These are phyloP conservation scores for Elsinoe ampelina DNA, from an alignment of 2,329 filamentous ascomycete species.

Conservation along the genomic window DNA sequence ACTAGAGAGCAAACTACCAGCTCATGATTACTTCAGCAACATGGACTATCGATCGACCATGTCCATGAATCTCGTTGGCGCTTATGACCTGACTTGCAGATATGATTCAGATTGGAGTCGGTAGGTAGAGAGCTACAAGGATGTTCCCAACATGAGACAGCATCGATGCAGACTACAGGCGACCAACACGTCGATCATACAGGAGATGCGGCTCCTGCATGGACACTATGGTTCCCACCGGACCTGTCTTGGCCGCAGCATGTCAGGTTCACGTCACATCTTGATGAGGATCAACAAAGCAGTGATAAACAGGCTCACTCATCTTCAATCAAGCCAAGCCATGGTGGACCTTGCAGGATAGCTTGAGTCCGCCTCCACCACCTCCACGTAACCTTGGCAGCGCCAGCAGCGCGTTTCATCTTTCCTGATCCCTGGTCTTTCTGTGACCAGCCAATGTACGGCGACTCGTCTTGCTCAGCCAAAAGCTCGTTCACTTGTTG, in stretches of 20 bases:
- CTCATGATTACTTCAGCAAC: background rate
- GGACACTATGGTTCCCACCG: background rate
- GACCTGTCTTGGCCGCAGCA: background rate
- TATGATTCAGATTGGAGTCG: background rate
- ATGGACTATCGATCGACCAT: background rate
- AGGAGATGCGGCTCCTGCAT: background rate
- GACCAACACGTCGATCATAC: constrained; percentile 7
- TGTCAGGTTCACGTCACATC: background rate
- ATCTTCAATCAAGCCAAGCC: background rate
- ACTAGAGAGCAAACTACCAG: background rate
- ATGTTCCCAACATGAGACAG: background rate
- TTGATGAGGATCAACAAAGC: constrained; percentile 7
- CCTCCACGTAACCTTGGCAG: background rate
- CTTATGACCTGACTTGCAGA: background rate
- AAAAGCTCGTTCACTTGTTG: too few relatives aligned
- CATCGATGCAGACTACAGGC: background rate
- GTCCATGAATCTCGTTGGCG: background rate
- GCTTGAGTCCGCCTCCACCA: constrained; percentile 9
- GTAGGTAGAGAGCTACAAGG: background rate
- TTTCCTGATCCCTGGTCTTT: constrained; percentile 5
- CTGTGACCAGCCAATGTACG: constrained; percentile 3
- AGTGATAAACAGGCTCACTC: constrained; percentile 1
- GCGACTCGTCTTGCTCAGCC: background rate
- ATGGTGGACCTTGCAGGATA: background rate
- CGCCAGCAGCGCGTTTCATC: constrained; percentile 6